phyloP scores from a whole-genome alignment of 441 rosid genomes.

The Pelargonium citronellum region DNA sequence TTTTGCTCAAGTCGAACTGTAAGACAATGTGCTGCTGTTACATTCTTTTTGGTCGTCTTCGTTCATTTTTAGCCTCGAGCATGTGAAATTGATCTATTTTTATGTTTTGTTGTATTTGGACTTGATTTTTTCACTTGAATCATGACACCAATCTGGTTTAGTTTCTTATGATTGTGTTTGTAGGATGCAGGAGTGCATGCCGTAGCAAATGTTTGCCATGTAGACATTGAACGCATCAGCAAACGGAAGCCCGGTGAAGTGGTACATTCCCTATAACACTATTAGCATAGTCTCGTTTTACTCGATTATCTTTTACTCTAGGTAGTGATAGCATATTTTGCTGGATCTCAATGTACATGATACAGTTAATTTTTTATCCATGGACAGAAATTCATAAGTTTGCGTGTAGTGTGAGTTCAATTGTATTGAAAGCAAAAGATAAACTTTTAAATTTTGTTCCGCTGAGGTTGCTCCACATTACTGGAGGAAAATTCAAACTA shows the following conservation, averaged over 20 bases:
- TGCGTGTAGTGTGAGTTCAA: background rate
- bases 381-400: background rate
- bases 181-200: slow-evolving; percentile 99
- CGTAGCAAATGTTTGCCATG: slow-evolving; percentile 87
- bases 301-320: background rate
- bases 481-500: background rate
- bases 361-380: background rate
- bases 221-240: slow-evolving; percentile 82
- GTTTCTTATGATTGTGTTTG: slow-evolving; percentile 15
- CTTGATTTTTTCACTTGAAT: background rate
- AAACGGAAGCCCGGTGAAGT: slow-evolving; percentile 89
- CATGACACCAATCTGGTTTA: slow-evolving; percentile 9
- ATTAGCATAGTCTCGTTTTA: background rate
- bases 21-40: slow-evolving; percentile 27
- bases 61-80: background rate
- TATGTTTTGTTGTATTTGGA: background rate
- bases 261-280: slow-evolving; percentile 36
- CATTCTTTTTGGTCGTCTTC: background rate
- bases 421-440: background rate
- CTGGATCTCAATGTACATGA: background rate
- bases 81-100: background rate
- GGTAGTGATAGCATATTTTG: slow-evolving; percentile 4
- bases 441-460: background rate
- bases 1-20: slow-evolving; percentile 84
- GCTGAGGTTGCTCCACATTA: background rate